These are phyloP conservation scores for Astrothelium macrocarpum DNA, from an alignment of 495 filamentous ascomycete species.

Conservation along the genomic window DNA sequence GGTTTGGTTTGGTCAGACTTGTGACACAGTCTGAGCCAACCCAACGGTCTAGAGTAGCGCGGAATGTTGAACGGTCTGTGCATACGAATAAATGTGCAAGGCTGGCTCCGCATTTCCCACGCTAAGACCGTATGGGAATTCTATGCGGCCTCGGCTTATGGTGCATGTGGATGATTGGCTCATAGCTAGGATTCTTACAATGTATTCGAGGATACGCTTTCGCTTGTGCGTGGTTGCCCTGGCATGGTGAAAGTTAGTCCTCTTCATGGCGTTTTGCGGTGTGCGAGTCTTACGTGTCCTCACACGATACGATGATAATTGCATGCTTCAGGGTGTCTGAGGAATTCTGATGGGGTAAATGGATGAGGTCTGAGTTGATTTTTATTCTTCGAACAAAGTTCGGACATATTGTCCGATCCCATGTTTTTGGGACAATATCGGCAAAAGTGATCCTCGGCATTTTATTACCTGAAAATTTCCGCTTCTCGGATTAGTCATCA, in stretches of 20 bases:
- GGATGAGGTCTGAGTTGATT: slow-evolving; percentile 31
- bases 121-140: no score
- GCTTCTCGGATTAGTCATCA: neutral
- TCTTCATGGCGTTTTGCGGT: neutral
- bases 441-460: slow-evolving; percentile 17
- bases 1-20: no score
- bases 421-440: neutral
- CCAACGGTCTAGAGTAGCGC: no score
- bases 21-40: no score
- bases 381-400: no score
- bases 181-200: neutral
- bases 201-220: neutral
- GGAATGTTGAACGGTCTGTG: no score
- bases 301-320: neutral
- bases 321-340: slow-evolving; percentile 15
- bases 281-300: neutral
- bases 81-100: no score
- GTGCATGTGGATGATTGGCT: slow-evolving; percentile 30
- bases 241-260: neutral
- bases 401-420: no score
- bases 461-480: neutral
- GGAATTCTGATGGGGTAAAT: slow-evolving; percentile 43
- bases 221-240: neutral
- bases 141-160: no score
- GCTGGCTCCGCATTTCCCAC: no score